Evolutionary conservation across 768 basidiomycete species (phyloP).

Genomic region (Myochromella boudieri): DNA sequence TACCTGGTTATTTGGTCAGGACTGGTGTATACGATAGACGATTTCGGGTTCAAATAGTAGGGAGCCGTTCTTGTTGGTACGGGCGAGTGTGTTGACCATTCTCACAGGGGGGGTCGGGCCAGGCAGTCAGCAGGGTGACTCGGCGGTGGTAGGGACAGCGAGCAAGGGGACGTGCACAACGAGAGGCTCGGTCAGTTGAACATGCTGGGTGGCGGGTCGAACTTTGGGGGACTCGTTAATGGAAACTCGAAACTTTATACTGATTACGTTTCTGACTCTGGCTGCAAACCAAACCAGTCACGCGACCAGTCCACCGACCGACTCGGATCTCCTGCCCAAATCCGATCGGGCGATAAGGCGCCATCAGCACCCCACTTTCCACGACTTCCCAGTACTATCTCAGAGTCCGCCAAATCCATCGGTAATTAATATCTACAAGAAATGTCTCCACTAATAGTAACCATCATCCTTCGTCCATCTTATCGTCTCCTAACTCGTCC

Average conservation of each 20-base stretch:
- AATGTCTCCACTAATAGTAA: conserved; percentile 30
- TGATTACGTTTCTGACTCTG: conserved; percentile 16
- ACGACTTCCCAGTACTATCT: not conserved
- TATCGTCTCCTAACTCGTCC: conserved; percentile 59
- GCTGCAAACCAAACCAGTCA: conserved; percentile 20
- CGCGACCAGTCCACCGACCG: conserved; percentile 9
- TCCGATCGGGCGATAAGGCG: conserved; percentile 22
- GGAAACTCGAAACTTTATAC: conserved; percentile 23
- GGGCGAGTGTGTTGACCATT: conserved; percentile 86
- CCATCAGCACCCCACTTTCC: conserved; percentile 21
- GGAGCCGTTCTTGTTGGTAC: conserved; percentile 82
- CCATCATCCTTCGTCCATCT: conserved; percentile 76
- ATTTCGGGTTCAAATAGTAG: conserved; percentile 85
- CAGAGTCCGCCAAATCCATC: no score
- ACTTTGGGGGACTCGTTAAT: conserved; percentile 20
- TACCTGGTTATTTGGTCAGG: conserved; percentile 17
- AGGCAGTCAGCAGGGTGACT: conserved; percentile 40
- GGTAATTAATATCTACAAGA: conserved; percentile 27
- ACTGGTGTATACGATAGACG: conserved; percentile 82
- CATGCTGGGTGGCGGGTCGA: conserved; percentile 37
- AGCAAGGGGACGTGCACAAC: conserved; percentile 27
- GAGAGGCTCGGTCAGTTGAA: conserved; percentile 36
- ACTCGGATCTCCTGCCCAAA: conserved; percentile 6
- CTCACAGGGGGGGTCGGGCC: conserved; percentile 37
- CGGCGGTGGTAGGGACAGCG: conserved; percentile 29